Evolutionary conservation across 2,329 filamentous ascomycete genomes (phyloP), one percentile per base, ranked within the genome.

Genomic region (Neopestalotiopsis sp.): DNA sequence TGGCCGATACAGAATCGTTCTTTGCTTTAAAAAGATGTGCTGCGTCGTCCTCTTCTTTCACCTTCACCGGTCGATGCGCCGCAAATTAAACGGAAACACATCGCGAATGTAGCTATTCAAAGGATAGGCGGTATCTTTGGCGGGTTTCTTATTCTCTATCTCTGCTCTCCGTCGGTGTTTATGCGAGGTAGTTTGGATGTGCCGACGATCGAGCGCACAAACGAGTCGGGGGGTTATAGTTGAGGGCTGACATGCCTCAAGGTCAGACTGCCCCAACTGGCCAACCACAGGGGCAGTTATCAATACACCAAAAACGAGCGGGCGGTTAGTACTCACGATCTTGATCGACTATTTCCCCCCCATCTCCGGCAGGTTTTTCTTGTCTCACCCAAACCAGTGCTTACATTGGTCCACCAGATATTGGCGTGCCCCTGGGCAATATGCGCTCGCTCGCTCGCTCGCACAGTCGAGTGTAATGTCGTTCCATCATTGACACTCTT

Each of bases 61-160:
- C 17, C 57, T 62, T 62, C 59, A 62, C 59, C 59, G 59, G 59
- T 62, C 59, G n/a, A 20, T 20, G 59, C 59, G 57, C 30, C 32
- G 59, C 32, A 62, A 62, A 14, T 62, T 40, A 38, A 62, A 62
- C 34, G 59, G 28, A 40, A 62, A 62, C 32, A 62, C 59, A 40
- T 62, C 30, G 59, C 59, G 59, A 62, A 40, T 34, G 12, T 34
- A 59, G 57, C 24, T 59, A 24, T 24, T 32, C 24, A 34, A 14
- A 24, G 57, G 6, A 59, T 10, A 30, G 12, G 57, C 24, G 24
- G 57, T 59, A 59, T 59, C 45, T 53, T 53, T 38, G 34, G 34
- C 34, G 34, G 34, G 17, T 53, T 53, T n/a, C 45, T 53, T 53
- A 14, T 53, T 17, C 45, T 20, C 7, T 53, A 4, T n/a, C 7